Evolutionary conservation across 306 rosid species (phyloP).

Genomic region (Styphnolobium japonicum): DNA sequence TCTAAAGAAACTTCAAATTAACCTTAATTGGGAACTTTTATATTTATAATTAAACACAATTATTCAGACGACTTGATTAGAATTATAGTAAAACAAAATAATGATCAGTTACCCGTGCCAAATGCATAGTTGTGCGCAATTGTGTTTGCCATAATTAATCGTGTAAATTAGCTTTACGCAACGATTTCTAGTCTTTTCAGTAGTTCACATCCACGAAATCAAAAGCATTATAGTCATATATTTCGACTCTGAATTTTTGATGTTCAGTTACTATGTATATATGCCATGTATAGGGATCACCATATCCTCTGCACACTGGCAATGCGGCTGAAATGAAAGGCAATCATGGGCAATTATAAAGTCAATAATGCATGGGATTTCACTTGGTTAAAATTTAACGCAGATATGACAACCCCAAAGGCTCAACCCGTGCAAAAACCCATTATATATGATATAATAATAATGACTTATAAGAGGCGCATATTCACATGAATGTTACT

Average conservation of each 20-base stretch:
- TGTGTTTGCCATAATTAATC: neutral
- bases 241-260: slow-evolving; percentile 5
- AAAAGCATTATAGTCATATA: slow-evolving; percentile 24
- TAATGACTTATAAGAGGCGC: slow-evolving; percentile 19
- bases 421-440: slow-evolving; percentile 36
- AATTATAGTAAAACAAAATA: neutral
- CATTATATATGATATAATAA: slow-evolving; percentile 11
- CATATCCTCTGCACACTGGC: neutral
- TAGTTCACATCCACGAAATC: slow-evolving; percentile 25
- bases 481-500: slow-evolving; percentile 23
- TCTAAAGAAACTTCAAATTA: too few species aligned
- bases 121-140: neutral
- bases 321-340: slow-evolving; percentile 32
- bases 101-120: slow-evolving; percentile 10
- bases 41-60: neutral
- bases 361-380: slow-evolving; percentile 25
- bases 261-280: neutral
- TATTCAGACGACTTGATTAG: neutral
- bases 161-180: neutral
- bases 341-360: slow-evolving; percentile 25
- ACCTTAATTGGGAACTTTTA: too few species aligned
- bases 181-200: slow-evolving; percentile 28
- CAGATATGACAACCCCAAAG: slow-evolving; percentile 10
- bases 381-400: slow-evolving; percentile 5
- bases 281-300: neutral